These are phyloP conservation scores for Saccharomycopsis babjevae DNA, from an alignment of 805 yeast species.

Conservation along the genomic window DNA sequence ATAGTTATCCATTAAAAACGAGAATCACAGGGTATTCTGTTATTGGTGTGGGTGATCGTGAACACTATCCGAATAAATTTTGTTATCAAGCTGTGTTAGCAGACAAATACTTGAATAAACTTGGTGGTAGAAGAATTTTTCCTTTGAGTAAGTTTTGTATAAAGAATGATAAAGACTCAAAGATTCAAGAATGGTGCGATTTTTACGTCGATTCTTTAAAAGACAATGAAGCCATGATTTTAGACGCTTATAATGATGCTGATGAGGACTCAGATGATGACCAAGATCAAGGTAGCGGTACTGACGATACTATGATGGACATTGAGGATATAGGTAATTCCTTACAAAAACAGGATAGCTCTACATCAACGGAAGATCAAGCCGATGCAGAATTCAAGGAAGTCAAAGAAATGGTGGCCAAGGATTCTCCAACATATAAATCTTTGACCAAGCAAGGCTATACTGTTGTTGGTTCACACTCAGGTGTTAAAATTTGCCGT, in stretches of 20 bases:
- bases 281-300: slow-evolving; percentile 27
- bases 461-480: slow-evolving; percentile 85
- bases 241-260: slow-evolving; percentile 47
- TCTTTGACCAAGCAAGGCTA: slow-evolving; percentile 89
- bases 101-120: slow-evolving; percentile 64
- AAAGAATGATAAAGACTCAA: slow-evolving; percentile 52
- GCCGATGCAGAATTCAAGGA: slow-evolving; percentile 22
- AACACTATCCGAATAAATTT: slow-evolving; percentile 74
- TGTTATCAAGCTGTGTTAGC: slow-evolving; percentile 77
- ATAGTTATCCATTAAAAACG: slow-evolving; percentile 55
- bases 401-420: slow-evolving; percentile 78
- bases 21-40: slow-evolving; percentile 71
- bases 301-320: slow-evolving; percentile 49
- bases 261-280: slow-evolving; percentile 40
- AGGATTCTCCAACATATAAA: slow-evolving; percentile 79
- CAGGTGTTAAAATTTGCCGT: slow-evolving; percentile 90
- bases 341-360: slow-evolving; percentile 20
- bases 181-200: slow-evolving; percentile 57
- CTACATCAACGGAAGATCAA: slow-evolving; percentile 6
- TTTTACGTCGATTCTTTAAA: slow-evolving; percentile 48
- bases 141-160: slow-evolving; percentile 81
- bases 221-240: slow-evolving; percentile 58
- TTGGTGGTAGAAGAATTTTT: slow-evolving; percentile 79
- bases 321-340: slow-evolving; percentile 76
- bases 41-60: slow-evolving; percentile 79